phyloP scores from a whole-genome alignment of 768 basidiomycete species.

The Tylopilus intermedius region DNA sequence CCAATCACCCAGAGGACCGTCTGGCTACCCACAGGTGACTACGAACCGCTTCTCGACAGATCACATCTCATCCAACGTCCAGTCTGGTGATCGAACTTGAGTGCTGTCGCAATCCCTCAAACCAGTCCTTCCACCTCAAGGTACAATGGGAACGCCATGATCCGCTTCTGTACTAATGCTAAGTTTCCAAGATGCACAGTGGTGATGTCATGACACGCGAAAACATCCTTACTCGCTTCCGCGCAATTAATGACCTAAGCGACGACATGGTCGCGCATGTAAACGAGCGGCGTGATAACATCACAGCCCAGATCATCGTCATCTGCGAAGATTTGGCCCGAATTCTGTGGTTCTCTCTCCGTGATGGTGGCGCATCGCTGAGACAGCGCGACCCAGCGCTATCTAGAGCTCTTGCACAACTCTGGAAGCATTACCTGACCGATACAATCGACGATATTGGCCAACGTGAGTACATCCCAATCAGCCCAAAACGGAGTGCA shows the following conservation, averaged over 20 bases:
- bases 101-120: constrained; percentile 16
- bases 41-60: no score
- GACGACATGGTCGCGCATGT: constrained; percentile 19
- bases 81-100: constrained; percentile 22
- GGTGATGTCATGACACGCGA: constrained; percentile 23
- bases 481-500: neutral
- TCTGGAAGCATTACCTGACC: constrained; percentile 17
- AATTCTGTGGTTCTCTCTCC: constrained; percentile 29
- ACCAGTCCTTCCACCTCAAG: constrained; percentile 11
- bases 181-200: constrained; percentile 18
- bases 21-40: no score
- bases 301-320: constrained; percentile 28
- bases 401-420: constrained; percentile 14
- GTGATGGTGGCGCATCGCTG: constrained; percentile 23
- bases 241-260: constrained; percentile 5
- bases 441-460: constrained; percentile 15
- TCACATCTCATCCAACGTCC: neutral
- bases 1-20: constrained; percentile 20
- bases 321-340: constrained; percentile 21
- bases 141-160: constrained; percentile 1
- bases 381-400: constrained; percentile 13
- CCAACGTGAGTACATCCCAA: constrained; percentile 13
- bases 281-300: constrained; percentile 19
- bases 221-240: constrained; percentile 14
- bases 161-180: neutral